These are phyloP conservation scores for Polyporus tsugae DNA, from an alignment of 1,284 basidiomycete genomes.

Conservation along the genomic window DNA sequence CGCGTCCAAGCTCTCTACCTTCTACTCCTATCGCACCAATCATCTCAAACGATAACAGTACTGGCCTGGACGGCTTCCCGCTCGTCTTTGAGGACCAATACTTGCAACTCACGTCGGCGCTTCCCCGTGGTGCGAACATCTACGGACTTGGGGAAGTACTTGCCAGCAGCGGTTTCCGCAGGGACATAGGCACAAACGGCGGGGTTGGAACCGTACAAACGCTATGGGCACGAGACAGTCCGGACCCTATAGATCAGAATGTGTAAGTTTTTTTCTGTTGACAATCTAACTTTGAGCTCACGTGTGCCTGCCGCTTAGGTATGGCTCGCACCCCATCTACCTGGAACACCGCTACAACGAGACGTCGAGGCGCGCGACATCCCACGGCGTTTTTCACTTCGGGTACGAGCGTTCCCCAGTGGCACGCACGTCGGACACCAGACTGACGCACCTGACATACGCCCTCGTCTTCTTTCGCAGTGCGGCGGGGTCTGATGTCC, in stretches of 20 bases:
- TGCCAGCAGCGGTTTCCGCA: slow-evolving; percentile 70
- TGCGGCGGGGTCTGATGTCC: slow-evolving; percentile 72
- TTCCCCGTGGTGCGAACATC: slow-evolving; percentile 73
- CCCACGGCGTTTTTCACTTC: slow-evolving; percentile 78
- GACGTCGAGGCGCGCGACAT: slow-evolving; percentile 55
- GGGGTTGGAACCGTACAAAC: slow-evolving; percentile 71
- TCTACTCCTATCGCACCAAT: slow-evolving; percentile 60
- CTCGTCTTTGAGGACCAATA: slow-evolving; percentile 84
- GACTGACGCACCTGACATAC: slow-evolving; percentile 75
- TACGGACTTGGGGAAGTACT: slow-evolving; percentile 84
- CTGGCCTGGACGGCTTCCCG: slow-evolving; percentile 63
- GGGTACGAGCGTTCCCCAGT: slow-evolving; percentile 67
- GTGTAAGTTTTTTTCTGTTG: slow-evolving; percentile 18
- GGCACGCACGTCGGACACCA: slow-evolving; percentile 66
- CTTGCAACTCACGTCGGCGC: slow-evolving; percentile 69
- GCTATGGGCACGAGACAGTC: slow-evolving; percentile 62
- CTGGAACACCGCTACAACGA: slow-evolving; percentile 67
- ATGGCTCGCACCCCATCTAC: slow-evolving; percentile 76
- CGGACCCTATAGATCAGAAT: slow-evolving; percentile 31
- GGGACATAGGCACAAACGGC: slow-evolving; percentile 62
- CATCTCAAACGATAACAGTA: slow-evolving; percentile 54
- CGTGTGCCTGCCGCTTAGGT: slow-evolving; percentile 47
- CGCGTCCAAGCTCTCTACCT: slow-evolving; percentile 65
- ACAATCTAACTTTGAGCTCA: slow-evolving; percentile 13
- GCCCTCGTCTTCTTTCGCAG: slow-evolving; percentile 68